Evolutionary conservation across 352 stramenopile species (phyloP).

Genomic region (Phytophthora fragariae): DNA sequence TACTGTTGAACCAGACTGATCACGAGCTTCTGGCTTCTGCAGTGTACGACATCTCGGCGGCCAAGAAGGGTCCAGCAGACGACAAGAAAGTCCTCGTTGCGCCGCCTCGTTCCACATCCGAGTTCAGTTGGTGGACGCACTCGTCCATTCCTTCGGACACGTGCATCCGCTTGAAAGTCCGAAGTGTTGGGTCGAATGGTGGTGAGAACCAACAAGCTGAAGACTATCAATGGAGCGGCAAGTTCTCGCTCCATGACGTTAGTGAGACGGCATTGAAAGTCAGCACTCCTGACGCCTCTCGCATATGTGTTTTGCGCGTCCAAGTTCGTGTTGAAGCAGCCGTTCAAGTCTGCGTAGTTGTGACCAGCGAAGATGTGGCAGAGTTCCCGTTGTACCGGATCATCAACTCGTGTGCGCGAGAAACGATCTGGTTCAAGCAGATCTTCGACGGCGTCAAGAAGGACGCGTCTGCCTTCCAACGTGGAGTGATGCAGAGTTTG

Average conservation of each 20-base stretch:
- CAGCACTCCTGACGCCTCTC: constrained; percentile 82
- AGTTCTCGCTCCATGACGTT: constrained; percentile 84
- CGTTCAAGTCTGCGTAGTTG: constrained; percentile 77
- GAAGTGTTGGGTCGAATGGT: constrained; percentile 21
- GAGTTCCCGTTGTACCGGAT: constrained; percentile 80
- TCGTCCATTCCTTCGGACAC: constrained; percentile 61
- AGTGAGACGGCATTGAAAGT: constrained; percentile 87
- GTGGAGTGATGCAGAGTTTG: constrained; percentile 71
- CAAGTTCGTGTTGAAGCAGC: constrained; percentile 80
- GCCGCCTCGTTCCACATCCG: constrained; percentile 53
- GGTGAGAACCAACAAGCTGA: not conserved
- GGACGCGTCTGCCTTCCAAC: constrained; percentile 52
- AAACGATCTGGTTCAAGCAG: constrained; percentile 87
- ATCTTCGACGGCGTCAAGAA: constrained; percentile 76
- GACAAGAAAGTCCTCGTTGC: constrained; percentile 35
- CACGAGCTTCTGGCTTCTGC: constrained; percentile 59
- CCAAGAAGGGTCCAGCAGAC: constrained; percentile 27
- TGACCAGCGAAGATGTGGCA: constrained; percentile 74
- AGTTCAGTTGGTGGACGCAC: constrained; percentile 76
- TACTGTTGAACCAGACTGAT: constrained; percentile 79
- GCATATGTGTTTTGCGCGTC: constrained; percentile 81
- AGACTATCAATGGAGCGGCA: constrained; percentile 80
- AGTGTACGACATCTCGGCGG: constrained; percentile 50
- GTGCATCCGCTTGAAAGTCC: constrained; percentile 74
- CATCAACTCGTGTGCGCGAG: constrained; percentile 73